Base-by-base conservation (phyloP, 2,329 filamentous ascomycete species). In the Aschersonia sp. region DNA sequence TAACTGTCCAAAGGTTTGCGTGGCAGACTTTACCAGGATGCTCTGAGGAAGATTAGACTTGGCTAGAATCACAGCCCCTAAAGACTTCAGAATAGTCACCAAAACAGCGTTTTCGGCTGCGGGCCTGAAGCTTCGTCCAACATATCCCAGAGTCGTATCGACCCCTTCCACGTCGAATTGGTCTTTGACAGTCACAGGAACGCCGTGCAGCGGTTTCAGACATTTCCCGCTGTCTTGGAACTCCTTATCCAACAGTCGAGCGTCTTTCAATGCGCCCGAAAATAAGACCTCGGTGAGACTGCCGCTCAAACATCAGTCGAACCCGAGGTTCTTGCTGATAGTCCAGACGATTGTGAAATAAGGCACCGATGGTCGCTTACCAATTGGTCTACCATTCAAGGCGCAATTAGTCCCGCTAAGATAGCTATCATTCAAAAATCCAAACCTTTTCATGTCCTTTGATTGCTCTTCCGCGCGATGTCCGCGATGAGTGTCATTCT, bases 61-160 rank as follows among this genome's bases (percentile, higher is more conserved):
- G 9, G 67, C 71, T 22, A 77, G 55, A 1, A 78, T 55, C 1
- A 79, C 55, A 0, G 72, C 75, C 0, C 77, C 76, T 43, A 75
- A 56, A 0, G 57, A 52, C 32, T 65, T 66, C 12, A 79, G 54
- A 45, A 76, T 67, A 11, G 65, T 58, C 1, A 77, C 71, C 0
- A 79, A 51, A 4, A 70, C 70, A 0, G 55, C 55, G 54, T 79
- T 69, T 7, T 72, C 63, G 0, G 50, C 48, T 1, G 74, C 73
- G 1, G 73, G 73, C 2, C 66, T 57, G 47, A 72, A 72, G 0
- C 72, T 66, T 44, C 65, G 63, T 7, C 65, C 66, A 2, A 77
- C 71, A 52, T 81, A 81, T 6, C 78, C 78, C 4, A 81, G 60
- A 0, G 78, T 79, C 0, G 71, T 71, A 47, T 81, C 74, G 4